phyloP scores from a whole-genome alignment of 331 rosid species.

The Quercus lobata region DNA sequence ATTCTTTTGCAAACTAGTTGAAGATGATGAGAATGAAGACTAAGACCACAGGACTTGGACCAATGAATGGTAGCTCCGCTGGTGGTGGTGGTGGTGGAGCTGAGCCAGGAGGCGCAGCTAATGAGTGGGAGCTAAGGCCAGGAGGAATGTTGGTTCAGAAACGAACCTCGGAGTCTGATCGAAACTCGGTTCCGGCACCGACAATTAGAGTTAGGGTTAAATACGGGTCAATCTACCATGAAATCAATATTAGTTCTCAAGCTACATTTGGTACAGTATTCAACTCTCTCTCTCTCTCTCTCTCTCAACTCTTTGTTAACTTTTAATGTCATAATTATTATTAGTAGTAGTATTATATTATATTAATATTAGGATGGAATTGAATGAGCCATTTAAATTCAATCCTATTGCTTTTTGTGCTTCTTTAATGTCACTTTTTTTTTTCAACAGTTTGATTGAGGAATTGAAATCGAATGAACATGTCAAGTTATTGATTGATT shows the following conservation, averaged over 20 bases:
- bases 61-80: conserved; percentile 37
- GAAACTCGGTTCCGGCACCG: conserved; percentile 51
- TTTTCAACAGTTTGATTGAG: not conserved
- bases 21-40: conserved; percentile 63
- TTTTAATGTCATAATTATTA: not conserved
- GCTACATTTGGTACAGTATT: conserved; percentile 66
- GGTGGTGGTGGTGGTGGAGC: conserved; percentile 17
- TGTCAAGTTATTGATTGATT: not conserved
- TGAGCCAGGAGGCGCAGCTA: conserved; percentile 35
- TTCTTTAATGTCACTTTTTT: not conserved
- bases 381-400: not conserved
- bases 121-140: conserved; percentile 91
- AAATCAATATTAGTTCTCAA: conserved; percentile 71
- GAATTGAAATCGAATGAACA: not conserved
- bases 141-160: conserved; percentile 98
- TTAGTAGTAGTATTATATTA: not conserved
- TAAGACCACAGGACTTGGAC: conserved; percentile 33
- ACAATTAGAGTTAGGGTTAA: conserved; percentile 74
- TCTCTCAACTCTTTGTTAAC: too few species aligned
- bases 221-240: conserved; percentile 69
- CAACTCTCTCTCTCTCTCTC: too few species aligned
- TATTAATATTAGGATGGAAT: not conserved
- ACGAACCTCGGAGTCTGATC: conserved; percentile 58
- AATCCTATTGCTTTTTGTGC: not conserved
- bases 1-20: not conserved